These are phyloP conservation scores for Amphicarpaea edgeworthii DNA, from an alignment of 306 rosid genomes.

Conservation along the genomic window DNA sequence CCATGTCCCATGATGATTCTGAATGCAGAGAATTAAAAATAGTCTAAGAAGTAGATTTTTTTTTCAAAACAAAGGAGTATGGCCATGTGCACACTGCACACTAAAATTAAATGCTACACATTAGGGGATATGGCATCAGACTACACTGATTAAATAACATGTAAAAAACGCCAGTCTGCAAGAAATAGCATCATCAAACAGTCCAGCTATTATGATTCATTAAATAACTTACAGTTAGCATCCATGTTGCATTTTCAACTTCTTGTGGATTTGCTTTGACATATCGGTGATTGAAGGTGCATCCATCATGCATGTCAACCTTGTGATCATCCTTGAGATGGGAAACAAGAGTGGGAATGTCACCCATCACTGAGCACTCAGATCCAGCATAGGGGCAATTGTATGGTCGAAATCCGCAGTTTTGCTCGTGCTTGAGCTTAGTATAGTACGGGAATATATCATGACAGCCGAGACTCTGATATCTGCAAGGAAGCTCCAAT, in stretches of 20 bases:
- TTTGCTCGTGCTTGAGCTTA: constrained; percentile 86
- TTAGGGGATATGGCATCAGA: constrained; percentile 13
- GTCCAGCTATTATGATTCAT: constrained; percentile 1
- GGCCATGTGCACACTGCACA: constrained; percentile 31
- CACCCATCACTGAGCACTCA: constrained; percentile 85
- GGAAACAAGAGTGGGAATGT: constrained; percentile 74
- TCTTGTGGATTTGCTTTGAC: constrained; percentile 91
- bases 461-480: constrained; percentile 82
- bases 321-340: constrained; percentile 93
- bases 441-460: constrained; percentile 81
- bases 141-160: constrained; percentile 23
- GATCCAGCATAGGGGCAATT: constrained; percentile 95
- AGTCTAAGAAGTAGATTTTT: not conserved
- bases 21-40: constrained; percentile 20
- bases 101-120: constrained; percentile 26
- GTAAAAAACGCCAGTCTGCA: constrained; percentile 17
- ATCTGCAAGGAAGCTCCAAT: constrained; percentile 86
- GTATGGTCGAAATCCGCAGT: constrained; percentile 85
- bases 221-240: constrained; percentile 78
- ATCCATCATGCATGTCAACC: constrained; percentile 94
- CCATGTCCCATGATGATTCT: constrained; percentile 25
- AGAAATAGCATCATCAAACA: constrained; percentile 5
- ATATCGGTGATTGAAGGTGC: constrained; percentile 91
- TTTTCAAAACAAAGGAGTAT: not conserved
- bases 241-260: constrained; percentile 98